These are phyloP conservation scores for Pleurotus tuoliensis DNA, from an alignment of 768 basidiomycete genomes.

Conservation along the genomic window DNA sequence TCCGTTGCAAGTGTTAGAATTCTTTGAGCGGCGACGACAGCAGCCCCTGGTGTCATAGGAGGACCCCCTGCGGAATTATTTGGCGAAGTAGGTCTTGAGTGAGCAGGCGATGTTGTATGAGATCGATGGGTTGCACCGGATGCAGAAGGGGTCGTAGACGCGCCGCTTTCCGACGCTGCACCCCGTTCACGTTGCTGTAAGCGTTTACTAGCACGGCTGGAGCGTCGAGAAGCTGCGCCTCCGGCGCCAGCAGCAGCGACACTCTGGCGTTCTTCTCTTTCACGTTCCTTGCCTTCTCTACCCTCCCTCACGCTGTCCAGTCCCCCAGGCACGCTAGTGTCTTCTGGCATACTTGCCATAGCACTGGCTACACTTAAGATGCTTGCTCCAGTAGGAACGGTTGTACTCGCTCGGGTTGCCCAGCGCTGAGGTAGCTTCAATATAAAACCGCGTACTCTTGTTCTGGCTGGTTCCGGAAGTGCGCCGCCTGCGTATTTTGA, in stretches of 20 bases:
- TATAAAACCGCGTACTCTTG: slow-evolving; percentile 72
- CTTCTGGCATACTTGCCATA: not conserved
- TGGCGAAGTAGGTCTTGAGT: slow-evolving; percentile 32
- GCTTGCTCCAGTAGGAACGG: slow-evolving; percentile 9
- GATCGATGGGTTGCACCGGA: slow-evolving; percentile 3
- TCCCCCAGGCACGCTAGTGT: slow-evolving; percentile 2
- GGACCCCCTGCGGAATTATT: slow-evolving; percentile 16
- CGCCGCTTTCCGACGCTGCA: slow-evolving; percentile 21
- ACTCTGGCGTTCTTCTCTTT: slow-evolving; percentile 21
- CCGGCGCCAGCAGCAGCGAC: slow-evolving; percentile 32
- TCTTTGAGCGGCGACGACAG: slow-evolving; percentile 72
- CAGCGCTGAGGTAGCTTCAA: slow-evolving; percentile 79
- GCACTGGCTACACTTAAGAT: not conserved
- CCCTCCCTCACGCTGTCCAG: slow-evolving; percentile 13
- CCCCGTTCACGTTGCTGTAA: slow-evolving; percentile 37
- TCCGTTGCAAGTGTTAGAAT: slow-evolving; percentile 85
- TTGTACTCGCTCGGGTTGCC: slow-evolving; percentile 44
- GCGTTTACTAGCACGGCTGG: slow-evolving; percentile 25
- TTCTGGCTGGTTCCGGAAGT: slow-evolving; percentile 78
- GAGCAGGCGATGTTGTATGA: slow-evolving; percentile 21
- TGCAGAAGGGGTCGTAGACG: slow-evolving; percentile 14
- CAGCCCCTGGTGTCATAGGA: slow-evolving; percentile 42
- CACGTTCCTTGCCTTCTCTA: slow-evolving; percentile 19
- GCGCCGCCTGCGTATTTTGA: slow-evolving; percentile 83
- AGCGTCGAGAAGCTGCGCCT: slow-evolving; percentile 20